phyloP scores from a whole-genome alignment of 2,329 filamentous ascomycete genomes.

The Ophiocordyceps camponoti-leonardi region DNA sequence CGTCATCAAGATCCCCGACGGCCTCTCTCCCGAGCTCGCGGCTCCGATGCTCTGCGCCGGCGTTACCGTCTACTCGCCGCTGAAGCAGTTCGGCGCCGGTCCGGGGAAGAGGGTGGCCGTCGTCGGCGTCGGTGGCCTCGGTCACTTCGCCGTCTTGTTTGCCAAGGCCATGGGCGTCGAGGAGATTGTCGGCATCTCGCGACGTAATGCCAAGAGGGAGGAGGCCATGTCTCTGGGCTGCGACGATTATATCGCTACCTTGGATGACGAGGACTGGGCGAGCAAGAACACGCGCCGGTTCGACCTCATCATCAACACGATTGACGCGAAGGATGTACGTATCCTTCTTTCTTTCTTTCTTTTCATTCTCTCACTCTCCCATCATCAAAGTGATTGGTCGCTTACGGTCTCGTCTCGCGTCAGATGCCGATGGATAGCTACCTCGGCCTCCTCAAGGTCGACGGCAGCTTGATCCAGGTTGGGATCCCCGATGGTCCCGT shows the following conservation, averaged over 20 bases:
- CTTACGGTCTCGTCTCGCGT: too few species aligned
- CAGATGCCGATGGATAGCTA: constrained; percentile 45
- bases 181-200: constrained; percentile 41
- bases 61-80: constrained; percentile 47
- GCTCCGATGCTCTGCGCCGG: constrained; percentile 57
- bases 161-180: constrained; percentile 51
- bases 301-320: constrained; percentile 42
- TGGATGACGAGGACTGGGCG: constrained; percentile 35
- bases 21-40: constrained; percentile 20
- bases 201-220: constrained; percentile 30
- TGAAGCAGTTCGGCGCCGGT: constrained; percentile 44
- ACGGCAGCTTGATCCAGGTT: constrained; percentile 48
- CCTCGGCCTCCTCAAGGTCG: constrained; percentile 36
- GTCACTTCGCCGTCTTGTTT: constrained; percentile 51
- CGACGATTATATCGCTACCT: constrained; percentile 26
- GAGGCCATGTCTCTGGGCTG: constrained; percentile 41
- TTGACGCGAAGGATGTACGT: constrained; percentile 19
- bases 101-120: constrained; percentile 51
- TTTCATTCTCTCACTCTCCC: too few species aligned
- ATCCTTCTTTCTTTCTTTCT: too few species aligned
- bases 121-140: constrained; percentile 49
- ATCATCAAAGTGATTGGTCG: too few species aligned
- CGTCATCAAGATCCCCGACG: constrained; percentile 27
- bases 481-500: constrained; percentile 19
- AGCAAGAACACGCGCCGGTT: constrained; percentile 31